phyloP scores from a whole-genome alignment of 345 rosid species.

The Dovyalis caffra region DNA sequence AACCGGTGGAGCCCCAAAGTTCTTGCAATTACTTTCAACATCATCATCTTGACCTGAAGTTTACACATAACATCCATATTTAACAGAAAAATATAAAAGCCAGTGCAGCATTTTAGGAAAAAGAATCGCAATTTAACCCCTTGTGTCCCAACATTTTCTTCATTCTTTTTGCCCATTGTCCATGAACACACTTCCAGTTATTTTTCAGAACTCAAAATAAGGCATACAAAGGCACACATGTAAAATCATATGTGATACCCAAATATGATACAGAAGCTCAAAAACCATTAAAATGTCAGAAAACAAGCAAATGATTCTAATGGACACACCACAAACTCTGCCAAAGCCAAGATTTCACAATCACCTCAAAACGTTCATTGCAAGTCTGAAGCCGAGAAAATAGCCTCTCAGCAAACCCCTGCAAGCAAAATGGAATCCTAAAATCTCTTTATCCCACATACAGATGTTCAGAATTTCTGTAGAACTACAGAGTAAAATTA shows the following conservation, averaged over 20 bases:
- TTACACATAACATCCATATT: not conserved
- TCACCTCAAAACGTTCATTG: slow-evolving; percentile 89
- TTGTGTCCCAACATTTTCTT: not conserved
- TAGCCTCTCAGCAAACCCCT: slow-evolving; percentile 85
- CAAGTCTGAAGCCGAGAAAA: slow-evolving; percentile 84
- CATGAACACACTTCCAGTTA: not conserved
- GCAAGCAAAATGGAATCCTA: slow-evolving; percentile 18
- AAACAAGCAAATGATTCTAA: not conserved
- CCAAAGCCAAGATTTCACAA: slow-evolving; percentile 2
- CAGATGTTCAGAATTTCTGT: not conserved
- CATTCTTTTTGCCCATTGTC: not conserved
- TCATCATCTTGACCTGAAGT: slow-evolving; percentile 86
- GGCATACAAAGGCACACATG: not conserved
- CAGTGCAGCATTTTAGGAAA: not conserved
- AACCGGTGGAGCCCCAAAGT: slow-evolving; percentile 87
- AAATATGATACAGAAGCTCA: not conserved
- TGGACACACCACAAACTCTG: slow-evolving; percentile 1
- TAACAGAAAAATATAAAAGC: not conserved
- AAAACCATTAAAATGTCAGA: not conserved
- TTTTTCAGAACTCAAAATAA: not conserved
- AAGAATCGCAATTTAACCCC: not conserved
- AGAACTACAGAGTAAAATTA: not conserved
- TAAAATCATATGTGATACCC: not conserved
- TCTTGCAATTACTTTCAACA: slow-evolving; percentile 85
- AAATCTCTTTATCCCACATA: not conserved